phyloP scores from a whole-genome alignment of 2,329 filamentous ascomycete species.

The Sclerotiophoma versabilis region DNA sequence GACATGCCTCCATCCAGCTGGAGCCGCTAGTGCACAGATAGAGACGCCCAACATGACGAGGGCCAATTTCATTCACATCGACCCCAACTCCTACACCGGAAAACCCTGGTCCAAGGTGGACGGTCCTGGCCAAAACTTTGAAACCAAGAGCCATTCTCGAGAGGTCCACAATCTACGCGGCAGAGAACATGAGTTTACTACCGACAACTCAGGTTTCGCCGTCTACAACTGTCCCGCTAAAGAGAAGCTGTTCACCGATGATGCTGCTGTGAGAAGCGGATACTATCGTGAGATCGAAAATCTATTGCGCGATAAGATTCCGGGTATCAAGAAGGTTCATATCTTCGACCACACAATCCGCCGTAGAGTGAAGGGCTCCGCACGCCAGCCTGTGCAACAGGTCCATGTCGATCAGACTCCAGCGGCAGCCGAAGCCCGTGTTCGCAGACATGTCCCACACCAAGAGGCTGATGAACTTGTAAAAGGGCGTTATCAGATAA shows the following conservation, averaged over 20 bases:
- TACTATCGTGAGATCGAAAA: slow-evolving; percentile 71
- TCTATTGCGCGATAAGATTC: slow-evolving; percentile 62
- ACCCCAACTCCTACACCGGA: slow-evolving; percentile 58
- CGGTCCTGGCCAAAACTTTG: slow-evolving; percentile 63
- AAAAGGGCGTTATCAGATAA: slow-evolving; percentile 67
- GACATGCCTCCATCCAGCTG: not conserved
- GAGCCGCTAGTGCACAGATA: not conserved
- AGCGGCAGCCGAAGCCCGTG: slow-evolving; percentile 65
- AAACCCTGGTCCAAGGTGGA: slow-evolving; percentile 73
- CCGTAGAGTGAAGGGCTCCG: slow-evolving; percentile 59
- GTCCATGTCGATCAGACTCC: slow-evolving; percentile 78
- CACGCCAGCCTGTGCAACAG: slow-evolving; percentile 71
- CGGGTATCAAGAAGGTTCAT: slow-evolving; percentile 65
- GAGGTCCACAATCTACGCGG: slow-evolving; percentile 65
- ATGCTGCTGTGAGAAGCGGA: slow-evolving; percentile 59
- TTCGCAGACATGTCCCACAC: slow-evolving; percentile 65
- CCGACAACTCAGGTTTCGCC: slow-evolving; percentile 66
- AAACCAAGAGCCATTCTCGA: slow-evolving; percentile 54
- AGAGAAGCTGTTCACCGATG: slow-evolving; percentile 64
- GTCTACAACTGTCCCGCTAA: slow-evolving; percentile 61
- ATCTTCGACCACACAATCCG: slow-evolving; percentile 79
- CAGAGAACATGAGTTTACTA: slow-evolving; percentile 58
- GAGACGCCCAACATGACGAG: slow-evolving; percentile 60
- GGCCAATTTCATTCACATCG: slow-evolving; percentile 67
- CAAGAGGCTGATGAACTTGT: slow-evolving; percentile 65